A percentile compares a stretch with the other conserved stretches of the same genome.
Conservation (phyloP, 345 rosid species). For the Populus davidiana region DNA sequence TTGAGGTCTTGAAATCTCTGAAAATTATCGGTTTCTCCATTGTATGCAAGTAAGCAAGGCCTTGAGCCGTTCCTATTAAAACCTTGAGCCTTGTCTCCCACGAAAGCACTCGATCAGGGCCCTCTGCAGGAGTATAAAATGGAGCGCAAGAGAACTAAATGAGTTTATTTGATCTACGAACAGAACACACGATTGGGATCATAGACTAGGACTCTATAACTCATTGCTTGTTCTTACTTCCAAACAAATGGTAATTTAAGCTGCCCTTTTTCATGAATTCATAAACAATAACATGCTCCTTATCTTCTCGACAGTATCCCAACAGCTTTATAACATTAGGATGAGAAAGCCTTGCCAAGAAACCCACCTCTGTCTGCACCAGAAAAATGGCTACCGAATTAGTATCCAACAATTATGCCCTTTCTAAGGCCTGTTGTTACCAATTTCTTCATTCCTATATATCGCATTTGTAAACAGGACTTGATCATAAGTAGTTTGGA, state of each 20-base stretch:
- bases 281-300: background rate
- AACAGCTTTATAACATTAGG: slow-evolving; percentile 16
- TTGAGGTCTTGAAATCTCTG: slow-evolving; percentile 18
- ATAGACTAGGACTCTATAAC: background rate
- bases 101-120: background rate
- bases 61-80: slow-evolving; percentile 6
- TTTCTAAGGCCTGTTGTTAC: too few species aligned
- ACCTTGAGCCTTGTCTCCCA: slow-evolving; percentile 11
- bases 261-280: background rate
- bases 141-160: too few species aligned
- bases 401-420: too few species aligned
- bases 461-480: too few species aligned
- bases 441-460: too few species aligned
- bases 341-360: slow-evolving; percentile 12
- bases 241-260: too few species aligned
- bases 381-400: too few species aligned
- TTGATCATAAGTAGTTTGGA: too few species aligned
- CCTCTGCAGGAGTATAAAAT: background rate
- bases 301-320: slow-evolving; percentile 7
- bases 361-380: slow-evolving; percentile 1
- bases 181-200: too few species aligned
- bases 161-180: too few species aligned
- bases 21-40: background rate
- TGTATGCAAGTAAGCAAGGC: slow-evolving; percentile 3
- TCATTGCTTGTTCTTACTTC: too few species aligned